A percentile compares a stretch with the other conserved stretches of the same genome.
Conservation (phyloP, 1,284 basidiomycete genomes). For the Gomphus bonarii region DNA sequence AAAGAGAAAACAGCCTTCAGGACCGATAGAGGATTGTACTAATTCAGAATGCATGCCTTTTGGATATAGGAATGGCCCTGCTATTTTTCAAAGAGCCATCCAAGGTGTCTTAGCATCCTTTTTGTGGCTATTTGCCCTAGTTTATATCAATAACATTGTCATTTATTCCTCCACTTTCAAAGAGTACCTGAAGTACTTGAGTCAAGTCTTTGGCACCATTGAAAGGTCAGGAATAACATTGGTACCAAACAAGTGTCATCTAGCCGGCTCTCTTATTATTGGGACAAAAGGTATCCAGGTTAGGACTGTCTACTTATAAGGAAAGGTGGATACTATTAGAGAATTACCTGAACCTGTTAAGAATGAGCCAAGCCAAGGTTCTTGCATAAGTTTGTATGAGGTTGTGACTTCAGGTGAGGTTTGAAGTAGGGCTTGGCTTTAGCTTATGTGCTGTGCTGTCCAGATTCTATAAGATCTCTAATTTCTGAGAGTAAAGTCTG, state of each 20-base stretch:
- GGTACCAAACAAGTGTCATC: conserved; percentile 25
- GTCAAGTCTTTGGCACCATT: conserved; percentile 23
- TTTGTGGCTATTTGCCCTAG: conserved; percentile 29
- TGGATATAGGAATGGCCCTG: conserved; percentile 32
- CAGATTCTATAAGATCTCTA: no score
- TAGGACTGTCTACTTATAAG: conserved; percentile 23
- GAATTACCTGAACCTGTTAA: conserved; percentile 20
- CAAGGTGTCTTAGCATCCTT: conserved; percentile 26
- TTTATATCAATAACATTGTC: conserved; percentile 30
- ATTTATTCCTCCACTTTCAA: conserved; percentile 23
- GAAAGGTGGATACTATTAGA: conserved; percentile 20
- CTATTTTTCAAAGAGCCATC: conserved; percentile 32
- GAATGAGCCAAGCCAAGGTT: no score
- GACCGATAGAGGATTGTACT: conserved; percentile 29
- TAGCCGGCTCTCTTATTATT: conserved; percentile 24
- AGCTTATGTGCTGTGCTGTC: no score
- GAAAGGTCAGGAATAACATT: conserved; percentile 22
- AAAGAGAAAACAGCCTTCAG: conserved; percentile 28
- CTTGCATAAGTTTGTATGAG: no score
- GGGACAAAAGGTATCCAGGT: conserved; percentile 26
- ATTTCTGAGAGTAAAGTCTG: no score
- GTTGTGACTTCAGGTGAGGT: no score
- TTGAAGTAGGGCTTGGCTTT: no score
- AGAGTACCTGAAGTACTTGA: conserved; percentile 25
- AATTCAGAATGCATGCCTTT: conserved; percentile 34